A percentile compares a stretch with the other conserved stretches of the same genome.
These are phyloP conservation scores for Elymus sibiricus DNA, from an alignment of 176 grass and related monocot species.

Conservation along the genomic window DNA sequence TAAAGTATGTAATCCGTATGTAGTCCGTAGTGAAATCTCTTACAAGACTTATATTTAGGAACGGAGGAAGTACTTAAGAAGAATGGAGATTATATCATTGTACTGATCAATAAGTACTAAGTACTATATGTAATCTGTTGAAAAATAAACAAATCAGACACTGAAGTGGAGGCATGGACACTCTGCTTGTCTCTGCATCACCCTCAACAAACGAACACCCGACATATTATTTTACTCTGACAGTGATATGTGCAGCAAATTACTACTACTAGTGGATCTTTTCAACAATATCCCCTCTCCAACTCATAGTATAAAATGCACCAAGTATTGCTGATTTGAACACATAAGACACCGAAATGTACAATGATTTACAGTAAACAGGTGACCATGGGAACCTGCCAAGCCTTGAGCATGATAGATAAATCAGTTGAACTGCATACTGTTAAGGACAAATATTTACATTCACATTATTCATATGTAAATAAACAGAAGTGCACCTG, in stretches of 20 bases:
- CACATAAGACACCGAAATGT: not conserved
- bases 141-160: too few relatives aligned
- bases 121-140: too few relatives aligned
- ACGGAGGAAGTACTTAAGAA: too few relatives aligned
- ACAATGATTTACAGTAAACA: not conserved
- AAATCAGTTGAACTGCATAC: constrained; percentile 10
- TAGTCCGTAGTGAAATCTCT: too few relatives aligned
- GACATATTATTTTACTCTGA: not conserved
- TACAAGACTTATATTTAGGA: too few relatives aligned
- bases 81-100: too few relatives aligned
- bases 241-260: not conserved
- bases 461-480: constrained; percentile 26
- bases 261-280: not conserved
- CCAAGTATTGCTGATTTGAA: not conserved
- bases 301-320: not conserved
- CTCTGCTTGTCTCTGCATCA: not conserved
- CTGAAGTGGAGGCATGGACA: not conserved
- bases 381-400: not conserved
- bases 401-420: not conserved
- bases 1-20: too few relatives aligned
- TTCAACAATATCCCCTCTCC: too few relatives aligned
- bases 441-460: constrained; percentile 34
- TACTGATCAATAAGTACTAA: too few relatives aligned
- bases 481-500: constrained; percentile 26
- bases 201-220: not conserved